Evolutionary conservation across 2,329 filamentous ascomycete genomes (phyloP), one percentile per base, ranked within the genome.

Genomic region (Diaporthe caulivora): DNA sequence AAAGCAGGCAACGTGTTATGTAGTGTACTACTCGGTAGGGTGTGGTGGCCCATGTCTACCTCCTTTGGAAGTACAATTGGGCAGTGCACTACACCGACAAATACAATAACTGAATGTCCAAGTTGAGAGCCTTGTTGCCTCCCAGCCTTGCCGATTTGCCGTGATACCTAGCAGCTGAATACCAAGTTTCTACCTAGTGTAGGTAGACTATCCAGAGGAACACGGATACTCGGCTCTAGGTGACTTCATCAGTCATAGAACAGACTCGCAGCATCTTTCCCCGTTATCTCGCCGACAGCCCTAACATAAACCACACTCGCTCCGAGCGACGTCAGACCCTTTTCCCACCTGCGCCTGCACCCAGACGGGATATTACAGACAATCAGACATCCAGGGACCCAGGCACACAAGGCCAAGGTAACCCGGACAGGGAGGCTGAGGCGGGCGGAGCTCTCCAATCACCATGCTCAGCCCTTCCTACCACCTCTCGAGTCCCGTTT

Each of bases 401-500:
- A 51, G 62, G 62, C 62, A 51, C 60, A 29, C 37, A 13, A 40
- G 49, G 42, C 44, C 44, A 37, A 49, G 60, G 42, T 60, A 40
- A 40, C 68, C 68, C 42, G 44, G 37, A 42, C 42, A 71, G 68
- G 68, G 68, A 71, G 68, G 68, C 55, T 71, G 68, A 72, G 69
- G 72, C 72, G 70, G 69, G 62, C 62, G 62, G 37, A 74, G 68
- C 69, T 57, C 44, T 51, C 55, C 62, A 74, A 71, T 71, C 60
- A 68, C 53, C 71, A 65, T 60, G 60, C 67, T 62, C 60, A 68
- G 71, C 67, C 71, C 70, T 62, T 62, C 42, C 47, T 67, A 72
- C 71, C 67, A 75, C 67, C 69, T 71, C 54, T 64, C 71, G 53
- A 67, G 67, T 60, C 65, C 71, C 53, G 47, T 71, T 75, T 71